Conservation (phyloP, 176 grass and related monocot species). For the Aegilops sharonensis region DNA sequence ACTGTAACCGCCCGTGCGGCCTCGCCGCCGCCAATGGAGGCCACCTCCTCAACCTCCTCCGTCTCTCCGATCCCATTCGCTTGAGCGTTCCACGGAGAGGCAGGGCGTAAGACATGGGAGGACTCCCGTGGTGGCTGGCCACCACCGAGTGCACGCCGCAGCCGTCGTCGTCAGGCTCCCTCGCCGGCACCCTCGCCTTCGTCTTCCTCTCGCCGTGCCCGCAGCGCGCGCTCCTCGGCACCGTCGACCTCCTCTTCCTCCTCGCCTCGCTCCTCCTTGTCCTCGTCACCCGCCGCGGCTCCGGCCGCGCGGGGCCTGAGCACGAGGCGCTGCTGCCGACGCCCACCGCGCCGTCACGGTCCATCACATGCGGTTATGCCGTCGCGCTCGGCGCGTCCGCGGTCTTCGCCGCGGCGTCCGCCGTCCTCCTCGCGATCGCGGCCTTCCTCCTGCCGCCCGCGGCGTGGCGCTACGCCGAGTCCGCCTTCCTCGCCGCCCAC, state of each 20-base stretch:
- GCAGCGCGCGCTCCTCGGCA: conserved; percentile 11
- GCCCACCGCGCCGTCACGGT: background rate
- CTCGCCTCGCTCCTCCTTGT: background rate
- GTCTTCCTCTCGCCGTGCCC: conserved; percentile 28
- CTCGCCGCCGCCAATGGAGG: no score
- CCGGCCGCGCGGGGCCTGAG: background rate
- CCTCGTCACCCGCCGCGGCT: background rate
- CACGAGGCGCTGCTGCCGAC: background rate
- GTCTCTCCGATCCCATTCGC: background rate
- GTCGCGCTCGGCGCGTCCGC: conserved; percentile 16
- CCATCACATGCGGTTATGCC: background rate
- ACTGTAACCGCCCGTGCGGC: background rate
- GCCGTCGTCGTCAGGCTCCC: background rate
- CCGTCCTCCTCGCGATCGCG: conserved; percentile 26
- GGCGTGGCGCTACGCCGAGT: background rate
- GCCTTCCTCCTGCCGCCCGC: background rate
- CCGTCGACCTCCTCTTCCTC: conserved; percentile 23
- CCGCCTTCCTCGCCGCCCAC: conserved; percentile 28
- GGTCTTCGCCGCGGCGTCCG: conserved; percentile 17
- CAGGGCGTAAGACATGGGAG: background rate
- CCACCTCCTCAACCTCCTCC: background rate
- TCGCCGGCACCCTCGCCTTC: conserved; percentile 3
- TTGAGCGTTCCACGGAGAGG: background rate
- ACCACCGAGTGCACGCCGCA: conserved; percentile 12
- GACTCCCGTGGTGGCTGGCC: conserved; percentile 21